These are phyloP conservation scores for Penicillium capsulatum DNA, from an alignment of 2,329 filamentous ascomycete genomes.

Conservation along the genomic window DNA sequence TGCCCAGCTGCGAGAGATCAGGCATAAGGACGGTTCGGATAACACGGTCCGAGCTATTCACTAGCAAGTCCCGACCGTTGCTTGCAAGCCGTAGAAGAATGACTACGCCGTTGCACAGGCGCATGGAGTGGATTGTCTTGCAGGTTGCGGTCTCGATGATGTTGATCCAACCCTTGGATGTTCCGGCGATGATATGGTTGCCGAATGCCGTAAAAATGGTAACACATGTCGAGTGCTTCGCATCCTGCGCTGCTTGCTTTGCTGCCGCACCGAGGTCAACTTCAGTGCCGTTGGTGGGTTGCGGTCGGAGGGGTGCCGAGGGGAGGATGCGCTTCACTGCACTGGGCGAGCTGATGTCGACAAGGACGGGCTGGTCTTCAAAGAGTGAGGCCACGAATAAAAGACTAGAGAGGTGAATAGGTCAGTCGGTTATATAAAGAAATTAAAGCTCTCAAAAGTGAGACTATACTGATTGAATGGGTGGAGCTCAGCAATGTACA, in stretches of 20 bases:
- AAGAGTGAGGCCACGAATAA: constrained; percentile 88
- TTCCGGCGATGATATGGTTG: constrained; percentile 85
- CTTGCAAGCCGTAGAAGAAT: constrained; percentile 79
- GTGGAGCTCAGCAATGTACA: constrained; percentile 94
- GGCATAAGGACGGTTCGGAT: constrained; percentile 90
- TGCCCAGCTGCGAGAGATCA: constrained; percentile 55
- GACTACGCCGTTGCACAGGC: constrained; percentile 81
- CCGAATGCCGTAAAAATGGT: constrained; percentile 82
- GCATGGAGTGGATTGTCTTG: constrained; percentile 82
- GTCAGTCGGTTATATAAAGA: background rate
- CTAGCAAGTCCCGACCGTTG: constrained; percentile 80
- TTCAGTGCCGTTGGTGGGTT: constrained; percentile 62
- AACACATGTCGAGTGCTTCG: constrained; percentile 90
- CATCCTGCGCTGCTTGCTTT: constrained; percentile 85
- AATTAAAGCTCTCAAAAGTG: background rate
- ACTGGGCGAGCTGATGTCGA: constrained; percentile 68
- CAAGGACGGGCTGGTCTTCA: constrained; percentile 85
- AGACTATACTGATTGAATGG: constrained; percentile 77
- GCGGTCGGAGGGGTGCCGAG: constrained; percentile 72
- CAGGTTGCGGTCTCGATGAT: constrained; percentile 80
- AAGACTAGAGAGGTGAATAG: too few species aligned
- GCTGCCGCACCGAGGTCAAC: constrained; percentile 58
- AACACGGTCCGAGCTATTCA: constrained; percentile 91
- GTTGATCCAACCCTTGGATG: constrained; percentile 93
- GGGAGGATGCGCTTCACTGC: constrained; percentile 74